Conservation (phyloP, 331 rosid species). For the Spiraea crenata region DNA sequence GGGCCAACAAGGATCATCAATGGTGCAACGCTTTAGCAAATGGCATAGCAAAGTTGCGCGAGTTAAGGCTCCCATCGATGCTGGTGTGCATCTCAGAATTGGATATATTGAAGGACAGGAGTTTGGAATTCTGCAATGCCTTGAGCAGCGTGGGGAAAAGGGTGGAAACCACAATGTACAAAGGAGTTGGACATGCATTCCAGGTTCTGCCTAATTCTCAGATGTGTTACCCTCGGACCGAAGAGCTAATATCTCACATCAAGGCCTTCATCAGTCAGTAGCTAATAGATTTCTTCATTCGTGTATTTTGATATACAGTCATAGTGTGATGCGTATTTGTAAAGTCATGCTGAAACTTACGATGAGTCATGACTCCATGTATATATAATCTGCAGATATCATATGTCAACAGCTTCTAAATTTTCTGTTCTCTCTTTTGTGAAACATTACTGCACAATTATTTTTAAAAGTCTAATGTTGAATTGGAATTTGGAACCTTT, state of each 20-base stretch:
- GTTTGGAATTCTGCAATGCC: constrained; percentile 57
- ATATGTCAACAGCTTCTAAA: too few species aligned
- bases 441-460: too few species aligned
- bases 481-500: too few species aligned
- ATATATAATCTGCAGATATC: too few species aligned
- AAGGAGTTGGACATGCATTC: constrained; percentile 83
- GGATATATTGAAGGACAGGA: constrained; percentile 73
- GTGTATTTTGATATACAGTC: neutral
- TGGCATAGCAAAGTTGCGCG: constrained; percentile 40
- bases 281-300: neutral
- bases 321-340: neutral
- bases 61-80: constrained; percentile 39
- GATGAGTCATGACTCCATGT: too few species aligned
- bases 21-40: constrained; percentile 67
- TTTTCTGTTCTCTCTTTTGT: too few species aligned
- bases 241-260: constrained; percentile 60
- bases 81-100: constrained; percentile 72
- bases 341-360: neutral
- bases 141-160: constrained; percentile 58
- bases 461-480: too few species aligned
- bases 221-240: constrained; percentile 45
- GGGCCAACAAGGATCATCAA: constrained; percentile 67
- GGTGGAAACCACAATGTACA: constrained; percentile 50
- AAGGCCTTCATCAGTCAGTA: constrained; percentile 41
- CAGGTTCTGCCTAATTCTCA: constrained; percentile 72